Conservation (phyloP, 148 eudicot species). For the Rheum nobile region DNA sequence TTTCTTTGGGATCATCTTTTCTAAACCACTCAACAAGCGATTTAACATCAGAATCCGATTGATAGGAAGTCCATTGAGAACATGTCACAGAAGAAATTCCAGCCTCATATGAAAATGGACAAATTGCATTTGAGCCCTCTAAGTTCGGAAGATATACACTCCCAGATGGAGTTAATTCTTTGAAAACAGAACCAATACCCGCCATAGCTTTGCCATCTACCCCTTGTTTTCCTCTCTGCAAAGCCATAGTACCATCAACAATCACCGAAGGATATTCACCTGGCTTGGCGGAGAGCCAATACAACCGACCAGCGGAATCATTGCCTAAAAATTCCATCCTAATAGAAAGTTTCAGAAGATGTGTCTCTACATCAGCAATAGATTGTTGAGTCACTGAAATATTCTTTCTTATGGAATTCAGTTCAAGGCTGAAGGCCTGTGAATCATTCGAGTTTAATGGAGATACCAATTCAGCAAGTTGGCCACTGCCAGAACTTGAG, state of each 20-base stretch:
- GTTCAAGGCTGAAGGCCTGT: slow-evolving; percentile 18
- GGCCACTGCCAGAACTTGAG: not conserved
- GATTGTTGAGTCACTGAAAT: slow-evolving; percentile 30
- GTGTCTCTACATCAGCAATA: slow-evolving; percentile 26
- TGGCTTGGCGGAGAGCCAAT: slow-evolving; percentile 39
- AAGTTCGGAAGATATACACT: slow-evolving; percentile 7
- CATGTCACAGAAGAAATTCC: slow-evolving; percentile 14
- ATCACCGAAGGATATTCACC: slow-evolving; percentile 30
- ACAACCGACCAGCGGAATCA: slow-evolving; percentile 43
- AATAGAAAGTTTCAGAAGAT: slow-evolving; percentile 40
- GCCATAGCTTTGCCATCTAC: slow-evolving; percentile 2
- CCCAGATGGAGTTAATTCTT: slow-evolving; percentile 6
- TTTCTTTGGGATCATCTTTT: slow-evolving; percentile 36
- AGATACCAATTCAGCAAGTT: slow-evolving; percentile 13
- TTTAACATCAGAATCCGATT: slow-evolving; percentile 38
- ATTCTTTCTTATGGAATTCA: slow-evolving; percentile 26
- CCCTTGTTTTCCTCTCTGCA: slow-evolving; percentile 15
- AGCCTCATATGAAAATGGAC: slow-evolving; percentile 21
- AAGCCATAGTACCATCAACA: slow-evolving; percentile 25
- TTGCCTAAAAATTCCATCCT: slow-evolving; percentile 57
- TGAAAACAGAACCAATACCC: slow-evolving; percentile 2
- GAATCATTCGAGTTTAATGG: slow-evolving; percentile 14
- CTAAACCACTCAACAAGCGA: slow-evolving; percentile 34
- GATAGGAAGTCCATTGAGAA: slow-evolving; percentile 40
- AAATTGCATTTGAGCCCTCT: slow-evolving; percentile 26